Evolutionary conservation across 805 yeast species (phyloP), one percentile per base, ranked within the genome.

Genomic region (Debaryomyces hansenii): DNA sequence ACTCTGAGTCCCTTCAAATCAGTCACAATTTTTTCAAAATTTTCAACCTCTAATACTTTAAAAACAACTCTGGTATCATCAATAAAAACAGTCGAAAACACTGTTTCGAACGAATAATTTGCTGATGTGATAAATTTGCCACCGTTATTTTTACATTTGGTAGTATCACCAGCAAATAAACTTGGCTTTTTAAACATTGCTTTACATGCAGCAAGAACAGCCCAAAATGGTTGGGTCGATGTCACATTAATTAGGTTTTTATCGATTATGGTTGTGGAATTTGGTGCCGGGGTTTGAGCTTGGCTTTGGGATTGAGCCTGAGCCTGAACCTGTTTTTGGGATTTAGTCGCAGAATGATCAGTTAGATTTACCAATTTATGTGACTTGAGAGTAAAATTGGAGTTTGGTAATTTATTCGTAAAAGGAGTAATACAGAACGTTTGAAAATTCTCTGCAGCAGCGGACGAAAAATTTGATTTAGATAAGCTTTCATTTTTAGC

Each of bases 201-300:
- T 40, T 70, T 71, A 20, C 62, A 51, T 0, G 73, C 75, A 2
- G 78, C 77, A 14, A 72, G 48, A 47, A 71, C 56, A 1, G 73
- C 64, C 78, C 78, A 72, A 37, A 72, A 60, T 9, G 77, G 77
- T 51, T 72, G 77, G 7, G 14, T 31, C 8, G 57, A 55, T 4
- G 62, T 54, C 4, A 39, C 33, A 24, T 43, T 42, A n/a, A 43
- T 28, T 15, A 43, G 31, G 8, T 31, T 31, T 14, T 31, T 31
- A 14, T 31, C 34, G 3, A 31, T 31, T n/a, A 31, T 31, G 2
- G 34, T 31, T 6, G 34, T 31, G 34, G 34, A 31, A 31, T 31
- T 31, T 11, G 34, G 34, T 31, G 14, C 11, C 34, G 34, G 11
- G 10, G 7, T 8, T 14, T 31, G 34, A 31, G 14, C 11, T 4